A percentile compares a stretch with the other conserved stretches of the same genome.
Evolutionary conservation across 352 stramenopile species (phyloP).

Genomic region (Phytophthora pseudosyringae): DNA sequence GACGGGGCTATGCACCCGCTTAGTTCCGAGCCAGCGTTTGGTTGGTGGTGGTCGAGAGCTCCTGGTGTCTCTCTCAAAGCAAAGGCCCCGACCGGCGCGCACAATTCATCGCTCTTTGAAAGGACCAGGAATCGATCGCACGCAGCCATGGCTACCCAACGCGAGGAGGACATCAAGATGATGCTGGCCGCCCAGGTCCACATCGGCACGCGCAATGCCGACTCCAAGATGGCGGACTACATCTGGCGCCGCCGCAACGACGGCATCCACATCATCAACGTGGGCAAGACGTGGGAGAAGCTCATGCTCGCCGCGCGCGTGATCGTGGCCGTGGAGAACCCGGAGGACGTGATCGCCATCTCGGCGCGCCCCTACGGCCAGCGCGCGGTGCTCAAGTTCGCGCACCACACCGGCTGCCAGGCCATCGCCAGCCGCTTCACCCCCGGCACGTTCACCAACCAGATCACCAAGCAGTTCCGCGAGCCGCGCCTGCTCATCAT

Average conservation of each 20-base stretch:
- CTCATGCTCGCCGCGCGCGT: slow-evolving; percentile 99
- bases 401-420: slow-evolving; percentile 98
- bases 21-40: slow-evolving; percentile 21
- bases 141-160: slow-evolving; percentile 85
- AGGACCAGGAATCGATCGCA: slow-evolving; percentile 61
- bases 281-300: slow-evolving; percentile 99
- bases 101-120: slow-evolving; percentile 59
- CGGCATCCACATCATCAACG: slow-evolving; percentile 99
- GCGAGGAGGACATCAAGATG: slow-evolving; percentile 99
- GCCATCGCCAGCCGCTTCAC: slow-evolving; percentile 99
- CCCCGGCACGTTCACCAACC: slow-evolving; percentile 99
- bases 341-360: slow-evolving; percentile 99
- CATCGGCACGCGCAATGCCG: slow-evolving; percentile 99
- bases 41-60: slow-evolving; percentile 31
- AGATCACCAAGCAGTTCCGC: slow-evolving; percentile 99
- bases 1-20: neutral
- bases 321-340: slow-evolving; percentile 99
- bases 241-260: slow-evolving; percentile 99
- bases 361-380: slow-evolving; percentile 99
- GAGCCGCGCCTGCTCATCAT: slow-evolving; percentile 99
- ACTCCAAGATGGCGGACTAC: slow-evolving; percentile 99
- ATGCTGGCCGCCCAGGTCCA: slow-evolving; percentile 99
- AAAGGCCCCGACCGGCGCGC: neutral
- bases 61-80: neutral
- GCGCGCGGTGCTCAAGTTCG: slow-evolving; percentile 99